These are phyloP conservation scores for Spizellomyces punctatus DNA, from an alignment of 192 early-diverging fungal species.

Conservation along the genomic window DNA sequence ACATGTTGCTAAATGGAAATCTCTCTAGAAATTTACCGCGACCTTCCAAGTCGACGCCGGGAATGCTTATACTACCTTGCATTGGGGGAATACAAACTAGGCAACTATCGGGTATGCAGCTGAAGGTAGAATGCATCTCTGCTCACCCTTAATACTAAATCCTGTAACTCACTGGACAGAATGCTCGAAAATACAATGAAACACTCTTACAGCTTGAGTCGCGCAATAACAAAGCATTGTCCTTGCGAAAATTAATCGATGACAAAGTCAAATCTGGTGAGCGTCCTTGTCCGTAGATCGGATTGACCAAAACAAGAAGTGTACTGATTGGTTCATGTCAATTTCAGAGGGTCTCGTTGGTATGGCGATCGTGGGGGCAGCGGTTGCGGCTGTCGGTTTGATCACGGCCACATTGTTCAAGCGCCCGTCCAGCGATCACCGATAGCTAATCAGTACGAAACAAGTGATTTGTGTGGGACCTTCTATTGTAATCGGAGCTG, in stretches of 20 bases:
- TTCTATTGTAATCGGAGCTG: background rate
- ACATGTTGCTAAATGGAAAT: background rate
- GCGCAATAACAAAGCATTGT: constrained; percentile 76
- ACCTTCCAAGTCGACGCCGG: constrained; percentile 77
- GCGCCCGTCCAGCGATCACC: background rate
- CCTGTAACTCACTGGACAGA: background rate
- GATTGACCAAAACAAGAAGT: background rate
- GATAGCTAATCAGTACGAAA: background rate
- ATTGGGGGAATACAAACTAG: constrained; percentile 87
- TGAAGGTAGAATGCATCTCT: no score
- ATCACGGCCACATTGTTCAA: constrained; percentile 21
- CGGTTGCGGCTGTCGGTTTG: constrained; percentile 66
- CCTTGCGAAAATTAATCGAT: constrained; percentile 77
- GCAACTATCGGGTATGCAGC: constrained; percentile 69
- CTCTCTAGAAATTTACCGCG: constrained; percentile 79
- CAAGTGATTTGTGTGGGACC: background rate
- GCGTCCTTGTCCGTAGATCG: background rate
- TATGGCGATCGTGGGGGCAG: constrained; percentile 83
- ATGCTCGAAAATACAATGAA: constrained; percentile 80
- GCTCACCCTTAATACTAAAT: background rate
- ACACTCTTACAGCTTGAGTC: constrained; percentile 83
- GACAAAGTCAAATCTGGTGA: constrained; percentile 73
- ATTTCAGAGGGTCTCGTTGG: constrained; percentile 82
- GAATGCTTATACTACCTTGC: constrained; percentile 97
- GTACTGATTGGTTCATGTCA: background rate